Evolutionary conservation across 1,284 basidiomycete species (phyloP).

Genomic region (Rhodotorula sp.): DNA sequence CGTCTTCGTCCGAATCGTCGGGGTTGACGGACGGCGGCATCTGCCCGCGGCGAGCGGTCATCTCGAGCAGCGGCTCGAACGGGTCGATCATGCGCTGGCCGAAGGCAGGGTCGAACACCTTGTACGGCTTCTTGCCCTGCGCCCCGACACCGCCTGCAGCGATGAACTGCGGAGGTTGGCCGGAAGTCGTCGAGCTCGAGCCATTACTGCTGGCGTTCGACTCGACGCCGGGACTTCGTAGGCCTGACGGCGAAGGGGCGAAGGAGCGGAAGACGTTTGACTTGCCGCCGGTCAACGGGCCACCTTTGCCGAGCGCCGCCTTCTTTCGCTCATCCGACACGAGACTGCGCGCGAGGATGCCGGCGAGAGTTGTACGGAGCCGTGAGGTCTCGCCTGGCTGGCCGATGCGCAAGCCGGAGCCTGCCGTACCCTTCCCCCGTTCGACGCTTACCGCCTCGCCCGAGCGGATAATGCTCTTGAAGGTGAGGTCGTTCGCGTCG

Average conservation of each 20-base stretch:
- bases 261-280: neutral
- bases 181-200: neutral
- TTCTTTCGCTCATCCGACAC: conserved; percentile 24
- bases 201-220: neutral
- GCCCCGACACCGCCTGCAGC: conserved; percentile 17
- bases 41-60: conserved; percentile 30
- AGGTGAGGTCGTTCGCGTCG: conserved; percentile 26
- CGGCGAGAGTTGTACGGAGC: conserved; percentile 20
- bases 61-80: conserved; percentile 39
- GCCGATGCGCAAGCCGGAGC: conserved; percentile 20
- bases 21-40: conserved; percentile 4
- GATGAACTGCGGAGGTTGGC: conserved; percentile 14
- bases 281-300: neutral
- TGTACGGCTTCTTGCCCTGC: conserved; percentile 36
- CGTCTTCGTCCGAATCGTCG: conserved; percentile 17
- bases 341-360: conserved; percentile 27
- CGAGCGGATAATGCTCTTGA: conserved; percentile 18
- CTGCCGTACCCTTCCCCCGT: conserved; percentile 20
- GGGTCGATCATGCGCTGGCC: conserved; percentile 38
- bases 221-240: neutral
- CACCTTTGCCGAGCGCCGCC: conserved; percentile 15
- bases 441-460: conserved; percentile 24
- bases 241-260: neutral
- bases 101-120: conserved; percentile 38
- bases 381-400: conserved; percentile 20